Base-by-base conservation (phyloP, 2,329 filamentous ascomycete species). In the Teratosphaeria nubilosa region DNA sequence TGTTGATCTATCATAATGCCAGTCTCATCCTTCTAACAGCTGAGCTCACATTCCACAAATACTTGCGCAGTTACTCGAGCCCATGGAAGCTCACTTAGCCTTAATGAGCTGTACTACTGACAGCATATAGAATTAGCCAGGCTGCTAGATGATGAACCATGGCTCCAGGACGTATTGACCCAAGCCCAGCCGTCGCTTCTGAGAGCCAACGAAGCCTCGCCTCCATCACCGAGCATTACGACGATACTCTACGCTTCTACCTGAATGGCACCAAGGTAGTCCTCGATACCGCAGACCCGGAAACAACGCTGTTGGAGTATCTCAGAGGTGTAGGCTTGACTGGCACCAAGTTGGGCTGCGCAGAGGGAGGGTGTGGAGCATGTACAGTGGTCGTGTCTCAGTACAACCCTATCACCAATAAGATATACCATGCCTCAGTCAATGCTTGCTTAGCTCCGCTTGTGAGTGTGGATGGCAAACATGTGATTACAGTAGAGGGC, bases 401-500 rank as follows among this genome's bases (percentile, higher is more conserved):
- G 73, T 86, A 87, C 70, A 97, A 97, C 69, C 91, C 91, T 1
- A 95, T 90, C 3, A 96, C 91, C 5, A 89, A 89, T 68, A 83
- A 88, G 71, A 89, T 97, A 66, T 97, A 97, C 70, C 92, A 99
- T 78, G 94, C 94, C 58, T 95, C 90, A 56, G 90, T 97, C 60
- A 99, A 99, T 72, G 94, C 94, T 50, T 99, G 94, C 72, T 79
- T 99, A 56, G 92, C 94, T 11, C 94, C 94, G 6, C 80, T 99
- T 53, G 88, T 91, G 64, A 95, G 91, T 68, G 83, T 97, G 51
- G 94, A 97, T 72, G 94, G 94, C 51, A 99, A 99, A 73, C 94
- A 99, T 81, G 90, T 97, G 69, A 91, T 99, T 70, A 99, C 94
- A 2, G 86, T 99, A 48, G 94, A 99, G 75, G 94, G 94, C 6